Base-by-base conservation (phyloP, 2,329 filamentous ascomycete species). In the Clarireedia hainanense region DNA sequence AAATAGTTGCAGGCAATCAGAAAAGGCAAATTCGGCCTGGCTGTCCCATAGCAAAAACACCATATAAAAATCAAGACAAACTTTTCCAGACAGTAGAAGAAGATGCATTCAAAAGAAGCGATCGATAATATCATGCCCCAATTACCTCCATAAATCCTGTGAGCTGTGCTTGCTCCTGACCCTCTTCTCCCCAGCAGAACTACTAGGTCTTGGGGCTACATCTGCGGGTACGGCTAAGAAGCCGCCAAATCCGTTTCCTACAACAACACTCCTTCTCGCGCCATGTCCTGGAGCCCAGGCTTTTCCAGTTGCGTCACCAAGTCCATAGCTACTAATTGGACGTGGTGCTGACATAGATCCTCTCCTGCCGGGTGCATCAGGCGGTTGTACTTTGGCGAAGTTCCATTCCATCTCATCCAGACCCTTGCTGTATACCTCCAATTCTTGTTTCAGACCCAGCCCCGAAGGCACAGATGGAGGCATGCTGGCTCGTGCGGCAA, bases 331-430 rank as follows among this genome's bases (percentile, higher is more conserved):
- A 60, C 74, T 75, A 58, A 80, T 62, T 39, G 77, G 76, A 34
- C 76, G 66, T 1, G 73, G 72, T 3, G 64, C 65, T 9, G 63
- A 66, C 7, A 63, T 63, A 46, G 69, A 71, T 17, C 71, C 70
- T 2, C 71, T 65, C 5, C 71, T 65, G 6, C 71, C 70, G 2
- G 65, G 63, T 2, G 65, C 67, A 1, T 69, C 61, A 10, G 71
- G 68, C 1, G 81, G 81, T 34, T 79, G 73, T 57, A 85, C 80
- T 23, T 76, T 74, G 2, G 82, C 84, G 66, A 85, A 83, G 61
- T 84, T 83, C 83, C 84, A 86, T 63, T 86, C 83, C 24, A 83
- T 71, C 65, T 86, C 83, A 60, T 84, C 80, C 3, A 83, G 71
- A n/a, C 81, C 81, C 68, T 86, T 87, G 64, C 77, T 81, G 68